Base-by-base conservation (phyloP, 2,329 filamentous ascomycete genomes). In the Chaetomium olivaceum region DNA sequence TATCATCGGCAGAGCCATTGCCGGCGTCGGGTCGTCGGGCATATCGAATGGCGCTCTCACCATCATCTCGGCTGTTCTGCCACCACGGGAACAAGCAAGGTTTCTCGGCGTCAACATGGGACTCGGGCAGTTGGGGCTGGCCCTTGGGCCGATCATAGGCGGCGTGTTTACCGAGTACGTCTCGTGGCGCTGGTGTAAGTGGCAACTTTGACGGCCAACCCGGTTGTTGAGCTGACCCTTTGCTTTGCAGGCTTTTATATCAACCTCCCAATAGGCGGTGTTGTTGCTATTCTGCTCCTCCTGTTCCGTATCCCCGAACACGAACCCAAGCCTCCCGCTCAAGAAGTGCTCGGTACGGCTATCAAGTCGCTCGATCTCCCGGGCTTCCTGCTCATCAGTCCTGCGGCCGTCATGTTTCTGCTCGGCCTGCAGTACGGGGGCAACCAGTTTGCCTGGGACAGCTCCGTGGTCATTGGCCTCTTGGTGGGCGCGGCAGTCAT, bases 351-450 rank as follows among this genome's bases (percentile, higher is more conserved):
- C 58, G 33, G 14, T 16, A 36, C 48, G 8, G 55, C 56, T 7
- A 25, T 65, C 2, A 33, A 50, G 5, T 46, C 43, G 2, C 62
- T 77, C 14, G 76, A 77, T 58, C 67, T 74, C 1, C 58, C 74
- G n/a, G 75, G 75, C 9, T 74, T 73, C 58, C 50, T 68, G 14
- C 59, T 73, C 27, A 71, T 76, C 56, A 69, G 72, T 25, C 69
- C 67, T 2, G 70, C 77, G 1, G 77, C 80, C 16, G 71, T 81
- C 31, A 81, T 79, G 70, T 76, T 83, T 8, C 70, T 84, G 1
- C 72, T 84, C 14, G 82, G 80, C 5, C 71, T 85, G 8, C 77
- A 83, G 67, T 83, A 77, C 76, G 78, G 77, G 31, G 78, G 78
- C 8, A 74, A 71, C 14, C 70, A 73, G n/a, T 74, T 76, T 43